Evolutionary conservation across 2,329 filamentous ascomycete species (phyloP), one percentile per base, ranked within the genome.

Genomic region (Cytospora schulzeri): DNA sequence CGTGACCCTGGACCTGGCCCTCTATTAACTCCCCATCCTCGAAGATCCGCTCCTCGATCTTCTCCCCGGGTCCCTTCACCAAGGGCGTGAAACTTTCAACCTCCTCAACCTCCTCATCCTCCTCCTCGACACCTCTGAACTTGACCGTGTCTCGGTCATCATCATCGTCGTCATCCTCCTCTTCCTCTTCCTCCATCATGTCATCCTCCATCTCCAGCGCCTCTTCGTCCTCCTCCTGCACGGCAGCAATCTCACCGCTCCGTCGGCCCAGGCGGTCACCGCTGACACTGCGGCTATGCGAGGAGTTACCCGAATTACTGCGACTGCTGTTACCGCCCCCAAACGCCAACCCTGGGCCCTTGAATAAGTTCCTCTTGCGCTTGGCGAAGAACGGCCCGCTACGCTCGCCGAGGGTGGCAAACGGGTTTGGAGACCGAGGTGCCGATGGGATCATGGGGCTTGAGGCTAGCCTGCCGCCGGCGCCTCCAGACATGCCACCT

Each of bases 281-380:
- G 70, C 90, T 92, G 1, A 84, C 84, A 76, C 80, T 88, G 64
- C 83, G 81, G 79, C 70, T 85, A 78, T 61, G 80, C 3, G 57
- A 51, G 1, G 65, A 54, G 22, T 62, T 65, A 11, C 65, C 33
- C n/a, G 35, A 57, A 75, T 22, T 31, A 1, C 76, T 74, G 8
- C 75, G 75, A 22, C 60, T 61, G 12, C 76, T 74, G 8, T 75
- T 75, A 19, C 64, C 51, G n/a, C 72, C 78, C 60, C 80, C 81
- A 55, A 88, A 79, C 68, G 85, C 84, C 33, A 90, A 78, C 76
- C 87, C 88, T 0, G 92, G 92, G 0, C 92, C 92, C 74, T 94
- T 94, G 80, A 96, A 95, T 2, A 93, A 76, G 63, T 87, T 92
- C 64, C 90, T 85, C 78, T 94, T 96, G 64, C 91, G 80, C 73